A percentile compares a stretch with the other conserved stretches of the same genome.
Conservation (phyloP, 306 rosid genomes). For the Elaeagnus macrophylla region DNA sequence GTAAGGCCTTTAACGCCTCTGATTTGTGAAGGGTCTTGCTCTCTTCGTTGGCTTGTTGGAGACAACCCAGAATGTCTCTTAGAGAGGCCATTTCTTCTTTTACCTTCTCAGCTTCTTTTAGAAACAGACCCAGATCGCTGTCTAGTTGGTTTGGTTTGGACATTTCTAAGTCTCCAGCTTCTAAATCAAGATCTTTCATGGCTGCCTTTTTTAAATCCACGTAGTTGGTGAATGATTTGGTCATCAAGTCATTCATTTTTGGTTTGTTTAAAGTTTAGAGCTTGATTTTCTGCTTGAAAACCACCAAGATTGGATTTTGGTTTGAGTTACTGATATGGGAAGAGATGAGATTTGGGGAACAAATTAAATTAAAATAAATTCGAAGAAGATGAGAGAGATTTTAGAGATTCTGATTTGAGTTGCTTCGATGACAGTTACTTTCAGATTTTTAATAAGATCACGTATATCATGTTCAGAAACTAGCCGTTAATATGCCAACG, state of each 20-base stretch:
- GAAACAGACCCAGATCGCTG: conserved; percentile 50
- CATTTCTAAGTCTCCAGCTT: conserved; percentile 51
- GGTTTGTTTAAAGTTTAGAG: background rate
- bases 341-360: too few species aligned
- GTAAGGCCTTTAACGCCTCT: conserved; percentile 46
- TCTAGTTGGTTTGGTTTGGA: conserved; percentile 24
- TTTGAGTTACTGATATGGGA: too few species aligned
- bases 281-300: too few species aligned
- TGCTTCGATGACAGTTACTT: too few species aligned
- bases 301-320: too few species aligned
- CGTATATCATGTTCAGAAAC: too few species aligned
- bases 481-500: too few species aligned
- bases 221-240: conserved; percentile 75
- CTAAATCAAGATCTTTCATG: conserved; percentile 68
- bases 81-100: conserved; percentile 48
- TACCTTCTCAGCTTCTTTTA: conserved; percentile 77
- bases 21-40: conserved; percentile 59
- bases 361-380: too few species aligned
- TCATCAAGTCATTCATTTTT: conserved; percentile 79
- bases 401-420: too few species aligned
- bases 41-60: conserved; percentile 65
- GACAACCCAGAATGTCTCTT: conserved; percentile 34
- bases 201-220: conserved; percentile 76
- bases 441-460: too few species aligned
- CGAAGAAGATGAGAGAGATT: too few species aligned